A percentile compares a stretch with the other conserved stretches of the same genome.
Evolutionary conservation across 2,329 filamentous ascomycete genomes (phyloP).

Genomic region (Hymenoscyphus infarciens): DNA sequence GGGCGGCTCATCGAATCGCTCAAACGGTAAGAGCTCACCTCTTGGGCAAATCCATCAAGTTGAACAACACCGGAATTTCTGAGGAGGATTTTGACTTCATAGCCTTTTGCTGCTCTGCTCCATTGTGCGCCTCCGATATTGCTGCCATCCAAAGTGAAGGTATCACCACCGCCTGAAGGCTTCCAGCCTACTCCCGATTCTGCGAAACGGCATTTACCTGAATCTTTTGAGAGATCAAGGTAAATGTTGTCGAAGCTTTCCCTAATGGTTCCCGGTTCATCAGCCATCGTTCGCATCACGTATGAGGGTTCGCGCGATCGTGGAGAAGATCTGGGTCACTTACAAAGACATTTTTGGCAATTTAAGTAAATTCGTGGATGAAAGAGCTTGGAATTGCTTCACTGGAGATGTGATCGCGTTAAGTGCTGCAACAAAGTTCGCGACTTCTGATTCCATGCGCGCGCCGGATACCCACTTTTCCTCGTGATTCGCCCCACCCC

Average conservation of each 20-base stretch:
- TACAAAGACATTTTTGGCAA: neutral
- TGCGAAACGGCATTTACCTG: constrained; percentile 90
- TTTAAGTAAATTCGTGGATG: neutral
- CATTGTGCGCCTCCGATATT: constrained; percentile 88
- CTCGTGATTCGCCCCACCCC: neutral
- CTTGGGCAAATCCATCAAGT: constrained; percentile 90
- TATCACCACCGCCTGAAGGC: constrained; percentile 78
- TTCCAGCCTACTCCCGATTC: constrained; percentile 97
- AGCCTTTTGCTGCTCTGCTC: constrained; percentile 89
- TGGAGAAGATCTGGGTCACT: neutral
- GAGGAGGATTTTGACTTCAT: constrained; percentile 87
- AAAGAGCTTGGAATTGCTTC: neutral
- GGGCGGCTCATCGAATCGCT: neutral
- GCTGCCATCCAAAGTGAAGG: constrained; percentile 85
- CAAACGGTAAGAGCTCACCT: constrained; percentile 46
- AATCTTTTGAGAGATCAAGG: constrained; percentile 88
- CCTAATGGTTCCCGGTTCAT: constrained; percentile 36
- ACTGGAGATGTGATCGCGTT: neutral
- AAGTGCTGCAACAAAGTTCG: neutral
- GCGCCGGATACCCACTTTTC: constrained; percentile 1
- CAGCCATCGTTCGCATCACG: neutral
- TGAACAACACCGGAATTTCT: constrained; percentile 83
- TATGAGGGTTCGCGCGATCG: neutral
- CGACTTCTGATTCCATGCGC: neutral
- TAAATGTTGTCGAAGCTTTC: constrained; percentile 98